Evolutionary conservation across 352 stramenopile genomes (phyloP), one percentile per base, ranked within the genome.

Genomic region (Phytophthora syringae): DNA sequence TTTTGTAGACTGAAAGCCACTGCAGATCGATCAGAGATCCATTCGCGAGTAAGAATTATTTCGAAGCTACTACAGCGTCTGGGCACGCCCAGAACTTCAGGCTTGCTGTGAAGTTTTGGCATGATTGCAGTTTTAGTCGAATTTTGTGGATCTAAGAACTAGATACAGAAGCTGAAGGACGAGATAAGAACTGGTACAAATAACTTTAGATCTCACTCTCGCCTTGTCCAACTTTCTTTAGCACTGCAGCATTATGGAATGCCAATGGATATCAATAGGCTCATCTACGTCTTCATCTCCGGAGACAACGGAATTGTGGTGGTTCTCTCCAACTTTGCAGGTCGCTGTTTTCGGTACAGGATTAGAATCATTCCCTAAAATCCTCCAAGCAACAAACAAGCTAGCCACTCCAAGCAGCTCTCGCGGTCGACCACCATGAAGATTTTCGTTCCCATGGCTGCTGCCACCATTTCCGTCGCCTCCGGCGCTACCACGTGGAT

Each of bases 391-490:
- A 18, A 49, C 15, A 43, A 63, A 55, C n/a, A 22, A 48, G 20
- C 25, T 13, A 50, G 30, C 3, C 22, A 28, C 6, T 44, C 20
- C 16, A 50, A 40, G 12, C 21, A 28, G 15, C 55, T 24, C 11
- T 24, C 51, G 11, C 11, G 32, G 18, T 16, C 24, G 32, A 39
- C 16, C 52, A 48, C 5, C n/a, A 72, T 72, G 64, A 72, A 68
- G 30, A 21, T 68, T 15, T 60, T 67, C 51, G n/a, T 59, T 40
- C 52, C 58, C 12, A 24, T 60, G 7, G 43, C 60, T 37, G 52
- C 52, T 18, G 15, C 40, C 25, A 42, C 42, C 0, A 16, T 62
- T 1, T 66, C 60, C 15, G 43, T 34, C 24, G 34, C 30, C 2
- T 49, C 45, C 22, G 47, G 24, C 10, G 28, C 52, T 10, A 69